Conservation (phyloP, 2,329 filamentous ascomycete species). For the Calonectria pseudoreteaudii region DNA sequence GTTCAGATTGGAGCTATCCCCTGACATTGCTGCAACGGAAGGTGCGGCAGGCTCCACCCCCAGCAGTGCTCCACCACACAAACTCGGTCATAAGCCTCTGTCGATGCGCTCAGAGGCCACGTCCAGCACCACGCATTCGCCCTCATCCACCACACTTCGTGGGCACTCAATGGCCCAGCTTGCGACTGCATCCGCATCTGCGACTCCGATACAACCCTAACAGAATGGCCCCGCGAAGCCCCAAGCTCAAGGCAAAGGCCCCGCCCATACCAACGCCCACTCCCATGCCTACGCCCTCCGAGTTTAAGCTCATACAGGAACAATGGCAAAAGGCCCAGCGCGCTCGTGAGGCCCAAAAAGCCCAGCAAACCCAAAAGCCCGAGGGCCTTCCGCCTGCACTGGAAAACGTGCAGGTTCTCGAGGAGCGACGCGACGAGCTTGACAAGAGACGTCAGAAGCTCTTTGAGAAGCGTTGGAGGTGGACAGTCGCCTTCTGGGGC, state of each 20-base stretch:
- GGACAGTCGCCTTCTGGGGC: constrained; percentile 75
- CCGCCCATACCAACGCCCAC: constrained; percentile 12
- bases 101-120: constrained; percentile 35
- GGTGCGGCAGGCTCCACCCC: constrained; percentile 17
- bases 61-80: constrained; percentile 38
- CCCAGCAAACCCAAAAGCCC: constrained; percentile 45
- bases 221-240: constrained; percentile 44
- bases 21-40: constrained; percentile 14
- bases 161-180: constrained; percentile 44
- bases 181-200: constrained; percentile 28
- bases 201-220: constrained; percentile 21
- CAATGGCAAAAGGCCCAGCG: constrained; percentile 67
- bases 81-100: constrained; percentile 32
- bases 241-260: constrained; percentile 41
- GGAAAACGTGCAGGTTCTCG: constrained; percentile 52
- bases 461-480: constrained; percentile 66
- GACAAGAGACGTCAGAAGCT: constrained; percentile 60
- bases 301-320: constrained; percentile 65
- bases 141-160: constrained; percentile 23
- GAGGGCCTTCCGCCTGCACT: constrained; percentile 46
- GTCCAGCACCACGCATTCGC: constrained; percentile 22
- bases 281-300: constrained; percentile 42
- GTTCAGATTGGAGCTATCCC: background rate
- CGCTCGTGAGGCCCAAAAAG: constrained; percentile 58
- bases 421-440: constrained; percentile 59